Base-by-base conservation (phyloP, 2,329 filamentous ascomycete genomes). In the Rachicladosporium sp. region DNA sequence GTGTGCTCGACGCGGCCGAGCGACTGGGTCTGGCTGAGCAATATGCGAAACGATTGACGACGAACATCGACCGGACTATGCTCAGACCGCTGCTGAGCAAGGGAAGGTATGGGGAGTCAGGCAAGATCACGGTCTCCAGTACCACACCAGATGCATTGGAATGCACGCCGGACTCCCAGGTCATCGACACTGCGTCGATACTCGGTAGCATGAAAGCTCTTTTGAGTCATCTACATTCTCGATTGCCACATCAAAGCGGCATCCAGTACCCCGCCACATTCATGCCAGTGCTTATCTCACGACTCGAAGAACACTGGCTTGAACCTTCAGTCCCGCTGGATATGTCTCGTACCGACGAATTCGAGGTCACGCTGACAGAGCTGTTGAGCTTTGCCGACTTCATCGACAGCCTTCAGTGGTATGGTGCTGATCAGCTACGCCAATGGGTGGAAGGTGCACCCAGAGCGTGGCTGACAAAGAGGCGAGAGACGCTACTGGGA, bases 401-500 rank as follows among this genome's bases (percentile, higher is more conserved):
- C 1, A 62, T 96, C 6, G 69, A 76, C 29, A 61, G 65, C 6
- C 65, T 79, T 11, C 70, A 73, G 0, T 89, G 84, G 70, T 68
- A 70, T 10, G 73, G 71, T 3, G 65, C 70, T 35, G 63, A 65
- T 39, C 74, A 80, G 27, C 63, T 98, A 30, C 69, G 74, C 33
- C 76, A 84, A 15, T 98, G 91, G 89, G 78, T 85, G 0, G 74
- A 79, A 31, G 78, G 80, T 45, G 82, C 85, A 1, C 83, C 87
- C 0, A 76, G 77, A 42, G 78, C 86, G 19, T 98, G 91, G 91
- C 71, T 96, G 10, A 75, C 75, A 2, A 89, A 86, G 56, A 81
- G 87, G 48, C 78, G 83, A 52, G 87, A 93, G 52, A 77, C 73
- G 29, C 79, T 85, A 0, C 70, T 98, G 15, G 80, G 88, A 45